These are phyloP conservation scores for Zoysia japonica DNA, from an alignment of 176 grass and related monocot species.

Conservation along the genomic window DNA sequence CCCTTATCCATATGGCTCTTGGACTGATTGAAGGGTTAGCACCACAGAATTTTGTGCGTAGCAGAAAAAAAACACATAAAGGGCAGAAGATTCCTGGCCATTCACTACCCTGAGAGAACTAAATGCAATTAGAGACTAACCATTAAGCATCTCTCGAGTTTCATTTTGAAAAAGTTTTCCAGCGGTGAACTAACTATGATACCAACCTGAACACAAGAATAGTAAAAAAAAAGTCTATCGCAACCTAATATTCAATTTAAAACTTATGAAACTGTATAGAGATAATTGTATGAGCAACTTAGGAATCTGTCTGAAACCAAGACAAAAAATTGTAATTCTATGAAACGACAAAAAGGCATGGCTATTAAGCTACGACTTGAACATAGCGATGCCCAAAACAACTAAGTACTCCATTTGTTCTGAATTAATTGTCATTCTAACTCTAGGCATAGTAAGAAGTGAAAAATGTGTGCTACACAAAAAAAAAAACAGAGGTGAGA, in stretches of 20 bases:
- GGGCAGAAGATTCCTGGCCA: conserved; percentile 43
- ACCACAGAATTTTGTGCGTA: conserved; percentile 35
- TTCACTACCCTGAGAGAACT: conserved; percentile 51
- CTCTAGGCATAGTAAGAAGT: too few species aligned
- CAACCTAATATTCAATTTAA: not conserved
- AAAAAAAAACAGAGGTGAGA: too few species aligned
- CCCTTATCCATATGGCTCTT: conserved; percentile 66
- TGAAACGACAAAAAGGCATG: not conserved
- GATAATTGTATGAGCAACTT: conserved; percentile 10
- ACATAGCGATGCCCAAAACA: not conserved
- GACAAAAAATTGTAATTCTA: not conserved
- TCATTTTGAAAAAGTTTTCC: conserved; percentile 14
- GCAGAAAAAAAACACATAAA: conserved; percentile 20
- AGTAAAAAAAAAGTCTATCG: not conserved
- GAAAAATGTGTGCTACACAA: too few species aligned
- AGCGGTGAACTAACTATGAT: conserved; percentile 4
- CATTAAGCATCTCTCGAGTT: conserved; percentile 27
- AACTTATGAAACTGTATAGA: not conserved
- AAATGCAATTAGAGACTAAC: conserved; percentile 39
- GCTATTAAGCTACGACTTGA: not conserved
- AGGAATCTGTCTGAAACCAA: not conserved
- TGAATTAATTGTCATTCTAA: too few species aligned
- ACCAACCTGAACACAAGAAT: conserved; percentile 1
- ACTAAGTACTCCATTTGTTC: not conserved
- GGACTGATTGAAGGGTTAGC: conserved; percentile 53